A percentile compares a stretch with the other conserved stretches of the same genome.
Conservation (phyloP, 2,329 filamentous ascomycete species). For the Fusarium lyarnte region DNA sequence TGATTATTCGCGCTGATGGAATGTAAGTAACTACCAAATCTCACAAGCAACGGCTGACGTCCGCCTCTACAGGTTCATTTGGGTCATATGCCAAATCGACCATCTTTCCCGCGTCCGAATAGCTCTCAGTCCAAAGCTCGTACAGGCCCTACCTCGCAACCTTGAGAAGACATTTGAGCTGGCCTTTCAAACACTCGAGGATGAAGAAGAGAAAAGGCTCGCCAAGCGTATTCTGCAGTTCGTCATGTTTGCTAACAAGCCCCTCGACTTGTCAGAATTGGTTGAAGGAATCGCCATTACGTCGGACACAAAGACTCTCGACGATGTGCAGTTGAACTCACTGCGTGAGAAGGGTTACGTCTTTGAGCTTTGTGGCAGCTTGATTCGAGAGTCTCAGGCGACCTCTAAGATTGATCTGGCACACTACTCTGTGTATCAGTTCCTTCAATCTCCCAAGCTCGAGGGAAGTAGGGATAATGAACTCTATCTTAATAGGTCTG, state of each 20-base stretch:
- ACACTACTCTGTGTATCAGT: not conserved
- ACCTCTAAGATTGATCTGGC: not conserved
- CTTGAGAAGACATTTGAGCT: not conserved
- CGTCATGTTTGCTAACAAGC: not conserved
- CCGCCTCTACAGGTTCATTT: rapidly evolving
- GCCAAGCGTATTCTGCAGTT: not conserved
- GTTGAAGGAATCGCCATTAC: not conserved
- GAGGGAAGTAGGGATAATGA: not conserved
- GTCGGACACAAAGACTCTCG: not conserved
- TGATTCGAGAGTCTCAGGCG: not conserved
- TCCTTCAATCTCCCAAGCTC: rapidly evolving
- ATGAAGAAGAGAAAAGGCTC: not conserved
- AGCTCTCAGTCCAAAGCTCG: not conserved
- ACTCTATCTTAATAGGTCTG: rapidly evolving
- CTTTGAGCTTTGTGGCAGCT: rapidly evolving
- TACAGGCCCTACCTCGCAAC: not conserved
- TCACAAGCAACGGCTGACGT: rapidly evolving
- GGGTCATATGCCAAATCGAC: not conserved
- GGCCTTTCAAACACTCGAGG: not conserved
- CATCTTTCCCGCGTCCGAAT: not conserved
- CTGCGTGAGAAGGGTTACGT: not conserved
- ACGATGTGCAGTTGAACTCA: not conserved
- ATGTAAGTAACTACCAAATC: not conserved
- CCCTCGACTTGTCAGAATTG: not conserved
- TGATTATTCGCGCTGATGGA: rapidly evolving